These are phyloP conservation scores for Ceratocystis ficicola DNA, from an alignment of 2,329 filamentous ascomycete species.

Conservation along the genomic window DNA sequence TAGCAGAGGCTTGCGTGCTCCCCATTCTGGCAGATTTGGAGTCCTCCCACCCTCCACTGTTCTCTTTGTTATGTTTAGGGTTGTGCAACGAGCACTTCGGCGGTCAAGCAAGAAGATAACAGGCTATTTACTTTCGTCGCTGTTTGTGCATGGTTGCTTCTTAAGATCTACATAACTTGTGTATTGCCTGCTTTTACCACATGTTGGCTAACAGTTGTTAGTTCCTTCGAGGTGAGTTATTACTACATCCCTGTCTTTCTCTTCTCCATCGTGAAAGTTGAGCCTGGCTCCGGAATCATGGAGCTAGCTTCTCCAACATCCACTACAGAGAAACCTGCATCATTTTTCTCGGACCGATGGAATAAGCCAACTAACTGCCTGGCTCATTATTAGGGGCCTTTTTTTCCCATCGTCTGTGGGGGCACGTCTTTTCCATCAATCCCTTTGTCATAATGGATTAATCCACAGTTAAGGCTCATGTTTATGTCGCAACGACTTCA, in stretches of 20 bases:
- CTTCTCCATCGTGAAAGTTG: slow-evolving; percentile 7
- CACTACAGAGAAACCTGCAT: not conserved
- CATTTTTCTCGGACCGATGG: slow-evolving; percentile 4
- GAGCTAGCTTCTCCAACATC: slow-evolving; percentile 13
- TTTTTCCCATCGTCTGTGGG: not conserved
- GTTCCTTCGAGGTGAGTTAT: not conserved
- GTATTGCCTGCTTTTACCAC: not conserved
- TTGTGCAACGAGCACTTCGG: not conserved
- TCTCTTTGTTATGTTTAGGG: not conserved
- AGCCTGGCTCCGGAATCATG: slow-evolving; percentile 15
- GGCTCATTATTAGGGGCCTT: not conserved
- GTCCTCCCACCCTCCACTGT: not conserved
- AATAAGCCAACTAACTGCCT: not conserved
- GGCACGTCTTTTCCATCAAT: not conserved
- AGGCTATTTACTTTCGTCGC: not conserved
- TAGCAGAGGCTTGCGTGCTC: not conserved
- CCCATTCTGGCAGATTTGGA: slow-evolving; percentile 15
- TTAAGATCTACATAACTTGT: not conserved
- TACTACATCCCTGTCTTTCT: not conserved
- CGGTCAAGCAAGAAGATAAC: not conserved
- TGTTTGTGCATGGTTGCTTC: not conserved
- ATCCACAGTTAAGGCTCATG: not conserved
- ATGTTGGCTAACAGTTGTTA: not conserved
- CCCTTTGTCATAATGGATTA: not conserved
- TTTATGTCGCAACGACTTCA: not conserved